Base-by-base conservation (phyloP, 805 yeast genomes). In the Hanseniaspora lindneri region DNA sequence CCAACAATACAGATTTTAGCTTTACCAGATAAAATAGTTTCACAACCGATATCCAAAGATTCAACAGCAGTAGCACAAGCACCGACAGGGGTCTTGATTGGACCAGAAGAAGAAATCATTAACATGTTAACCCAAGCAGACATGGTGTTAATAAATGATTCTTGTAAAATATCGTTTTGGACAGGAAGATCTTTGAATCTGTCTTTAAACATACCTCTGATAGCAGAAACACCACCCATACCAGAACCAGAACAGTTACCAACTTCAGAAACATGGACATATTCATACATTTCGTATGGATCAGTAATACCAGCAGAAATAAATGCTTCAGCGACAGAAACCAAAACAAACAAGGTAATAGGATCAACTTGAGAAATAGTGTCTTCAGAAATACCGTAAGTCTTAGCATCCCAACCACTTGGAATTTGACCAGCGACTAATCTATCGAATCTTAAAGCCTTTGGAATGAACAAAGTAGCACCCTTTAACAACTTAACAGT, bases 231-330 rank as follows among this genome's bases (percentile, higher is more conserved):
- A 81, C 99, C 99, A 70, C 99, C 99, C 95, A 92, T 89, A 78
- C 99, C 99, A 50, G 96, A 87, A 73, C 99, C 99, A 42, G 95
- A 83, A 76, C 97, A 88, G 77, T 89, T 94, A 73, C 98, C 99
- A 58, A 92, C 87, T 70, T 92, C 97, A 41, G 97, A 87, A 51
- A 92, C 94, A 67, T 92, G 99, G 44, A 94, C 95, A 65, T 92
- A 94, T 71, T 89, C 81, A 76, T 92, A 92, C 75, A 94, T 86
- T 72, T 92, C 99, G 66, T 87, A 92, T 55, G 99, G 98, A 66
- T 92, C 98, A 52, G 96, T 86, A 61, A 92, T 72, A 81, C 99
- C 99, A 55, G 96, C 77, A 51, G 89, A 69, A 57, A 92, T 74
- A 57, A 92, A 80, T 2, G 97, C 96, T 72, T 92, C 97, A 51